A percentile compares a stretch with the other conserved stretches of the same genome.
Evolutionary conservation across 2,329 filamentous ascomycete genomes (phyloP).

Genomic region (Fonsecaea multimorphosa): DNA sequence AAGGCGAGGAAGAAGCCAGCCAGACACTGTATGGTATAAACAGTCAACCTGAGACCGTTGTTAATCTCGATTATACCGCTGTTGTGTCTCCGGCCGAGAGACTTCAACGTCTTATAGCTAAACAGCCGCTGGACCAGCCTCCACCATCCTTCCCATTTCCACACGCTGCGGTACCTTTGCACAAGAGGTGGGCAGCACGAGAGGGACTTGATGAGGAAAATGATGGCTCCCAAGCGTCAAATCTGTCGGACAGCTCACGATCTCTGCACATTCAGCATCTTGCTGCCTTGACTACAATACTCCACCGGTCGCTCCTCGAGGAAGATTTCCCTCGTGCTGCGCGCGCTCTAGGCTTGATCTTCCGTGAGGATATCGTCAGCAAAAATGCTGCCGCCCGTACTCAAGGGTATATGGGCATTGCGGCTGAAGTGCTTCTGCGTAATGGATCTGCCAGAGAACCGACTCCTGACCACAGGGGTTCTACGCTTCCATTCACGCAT

Average conservation of each 20-base stretch:
- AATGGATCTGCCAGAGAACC: constrained; percentile 6
- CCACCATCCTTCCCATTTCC: constrained; percentile 52
- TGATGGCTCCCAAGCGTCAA: constrained; percentile 41
- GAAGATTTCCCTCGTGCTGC: constrained; percentile 74
- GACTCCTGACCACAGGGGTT: not conserved
- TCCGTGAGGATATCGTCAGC: constrained; percentile 66
- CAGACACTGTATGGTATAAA: not conserved
- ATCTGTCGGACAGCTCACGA: constrained; percentile 43
- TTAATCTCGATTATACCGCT: constrained; percentile 34
- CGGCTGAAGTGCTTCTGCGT: constrained; percentile 81
- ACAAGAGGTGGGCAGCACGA: not conserved
- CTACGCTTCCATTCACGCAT: constrained; percentile 46
- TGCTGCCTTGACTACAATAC: constrained; percentile 68
- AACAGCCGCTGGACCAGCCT: constrained; percentile 47
- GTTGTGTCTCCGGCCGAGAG: constrained; percentile 49
- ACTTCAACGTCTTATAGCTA: constrained; percentile 52
- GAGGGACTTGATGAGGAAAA: constrained; percentile 3
- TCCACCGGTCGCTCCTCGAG: constrained; percentile 74
- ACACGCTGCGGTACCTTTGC: constrained; percentile 45
- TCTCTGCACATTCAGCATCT: constrained; percentile 62
- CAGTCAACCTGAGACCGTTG: not conserved
- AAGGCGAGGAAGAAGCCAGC: constrained; percentile 10
- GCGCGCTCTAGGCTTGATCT: constrained; percentile 75
- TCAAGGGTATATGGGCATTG: constrained; percentile 78
- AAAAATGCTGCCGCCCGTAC: constrained; percentile 70